Conservation (phyloP, 495 filamentous ascomycete species). For the Pyrenula massariospora region DNA sequence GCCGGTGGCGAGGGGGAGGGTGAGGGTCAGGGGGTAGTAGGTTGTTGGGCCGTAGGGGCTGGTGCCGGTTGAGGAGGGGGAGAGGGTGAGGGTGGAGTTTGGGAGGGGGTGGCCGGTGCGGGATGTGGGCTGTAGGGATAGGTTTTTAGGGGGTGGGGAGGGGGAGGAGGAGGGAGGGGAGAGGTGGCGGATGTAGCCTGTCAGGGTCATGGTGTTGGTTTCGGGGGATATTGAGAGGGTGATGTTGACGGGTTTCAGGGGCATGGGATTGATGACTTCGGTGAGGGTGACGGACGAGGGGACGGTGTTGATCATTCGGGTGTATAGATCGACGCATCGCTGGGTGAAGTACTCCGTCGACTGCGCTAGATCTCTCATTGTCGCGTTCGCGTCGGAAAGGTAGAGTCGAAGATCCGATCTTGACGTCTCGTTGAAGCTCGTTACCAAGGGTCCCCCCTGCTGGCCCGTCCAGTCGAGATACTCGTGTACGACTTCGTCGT, state of each 20-base stretch:
- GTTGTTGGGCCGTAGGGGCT: conserved; percentile 8
- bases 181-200: conserved; percentile 9
- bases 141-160: conserved; percentile 6
- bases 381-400: conserved; percentile 42
- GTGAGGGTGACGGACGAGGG: conserved; percentile 38
- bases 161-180: conserved; percentile 6
- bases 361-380: conserved; percentile 34
- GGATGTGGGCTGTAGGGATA: conserved; percentile 5
- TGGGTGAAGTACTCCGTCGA: conserved; percentile 23
- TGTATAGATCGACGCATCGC: conserved; percentile 38
- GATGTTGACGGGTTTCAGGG: conserved; percentile 42
- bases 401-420: conserved; percentile 48
- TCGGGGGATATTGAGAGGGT: conserved; percentile 20
- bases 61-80: conserved; percentile 7
- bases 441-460: conserved; percentile 21
- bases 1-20: conserved; percentile 5
- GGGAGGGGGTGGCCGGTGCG: conserved; percentile 1
- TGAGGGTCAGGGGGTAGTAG: conserved; percentile 9
- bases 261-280: conserved; percentile 40
- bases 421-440: conserved; percentile 30
- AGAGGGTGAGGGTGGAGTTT: conserved; percentile 5
- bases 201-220: conserved; percentile 8
- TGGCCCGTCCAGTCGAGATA: conserved; percentile 34
- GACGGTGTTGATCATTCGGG: conserved; percentile 51
- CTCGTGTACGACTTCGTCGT: conserved; percentile 43